These are phyloP conservation scores for Avena insularis DNA, from an alignment of 176 grass and related monocot species.

Conservation along the genomic window DNA sequence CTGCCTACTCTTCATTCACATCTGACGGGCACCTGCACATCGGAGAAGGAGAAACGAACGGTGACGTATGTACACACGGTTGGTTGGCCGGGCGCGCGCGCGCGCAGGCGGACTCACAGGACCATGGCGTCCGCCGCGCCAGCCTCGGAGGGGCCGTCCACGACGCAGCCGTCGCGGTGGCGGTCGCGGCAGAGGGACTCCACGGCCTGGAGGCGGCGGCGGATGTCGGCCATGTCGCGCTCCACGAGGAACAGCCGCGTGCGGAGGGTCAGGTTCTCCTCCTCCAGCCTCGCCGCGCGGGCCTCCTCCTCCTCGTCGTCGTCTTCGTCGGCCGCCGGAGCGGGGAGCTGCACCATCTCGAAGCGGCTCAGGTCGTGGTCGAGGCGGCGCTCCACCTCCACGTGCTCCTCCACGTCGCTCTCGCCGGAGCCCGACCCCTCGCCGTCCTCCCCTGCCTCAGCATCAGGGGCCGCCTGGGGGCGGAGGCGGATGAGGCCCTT, in stretches of 20 bases:
- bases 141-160: constrained; percentile 25
- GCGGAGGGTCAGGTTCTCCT: constrained; percentile 85
- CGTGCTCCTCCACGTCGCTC: constrained; percentile 96
- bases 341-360: constrained; percentile 87
- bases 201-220: constrained; percentile 58
- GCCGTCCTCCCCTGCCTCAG: constrained; percentile 45
- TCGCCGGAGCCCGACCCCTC: constrained; percentile 77
- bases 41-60: neutral
- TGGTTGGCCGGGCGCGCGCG: no score
- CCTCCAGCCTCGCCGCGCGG: constrained; percentile 62
- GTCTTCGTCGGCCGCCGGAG: neutral
- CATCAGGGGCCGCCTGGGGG: constrained; percentile 45
- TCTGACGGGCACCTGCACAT: constrained; percentile 42
- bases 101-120: neutral
- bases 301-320: constrained; percentile 53
- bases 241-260: constrained; percentile 85
- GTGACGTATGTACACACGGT: constrained; percentile 55
- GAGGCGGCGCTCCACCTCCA: constrained; percentile 90
- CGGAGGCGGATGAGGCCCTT: constrained; percentile 95
- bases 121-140: constrained; percentile 23
- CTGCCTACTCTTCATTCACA: neutral
- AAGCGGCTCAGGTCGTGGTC: constrained; percentile 99
- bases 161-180: constrained; percentile 48
- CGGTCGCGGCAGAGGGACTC: constrained; percentile 53
- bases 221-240: constrained; percentile 75